Base-by-base conservation (phyloP, 75 land plant species). In the Picea glauca region DNA sequence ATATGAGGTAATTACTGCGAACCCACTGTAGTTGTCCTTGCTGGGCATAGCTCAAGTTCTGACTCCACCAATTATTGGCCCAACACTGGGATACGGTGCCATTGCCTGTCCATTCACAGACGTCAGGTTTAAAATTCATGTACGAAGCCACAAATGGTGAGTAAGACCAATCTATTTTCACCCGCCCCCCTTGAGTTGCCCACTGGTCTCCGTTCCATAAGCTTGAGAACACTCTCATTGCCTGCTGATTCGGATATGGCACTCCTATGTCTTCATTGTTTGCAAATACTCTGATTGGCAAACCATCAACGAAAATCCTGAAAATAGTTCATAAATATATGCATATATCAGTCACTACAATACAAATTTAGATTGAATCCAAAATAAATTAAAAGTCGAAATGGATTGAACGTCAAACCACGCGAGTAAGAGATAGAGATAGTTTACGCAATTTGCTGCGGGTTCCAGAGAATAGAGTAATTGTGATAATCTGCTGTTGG, bases 401-500 rank as follows among this genome's bases (percentile, higher is more conserved):
- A 46, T 46, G 54, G 7, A 46, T 46, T 46, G 1, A 46, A 46
- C 54, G 9, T 43, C 38, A 35, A 35, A 35, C 38, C 38, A 35
- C 1, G 38, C 5, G 46, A 43, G 46, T 0, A 43, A 43, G 5
- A 4, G 46, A 46, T 5, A 46, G 50, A 46, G 56, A 50, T 9
- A 50, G 12, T 50, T 68, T 68, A 68, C 72, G 40, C 11, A 68
- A 68, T 68, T 38, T 68, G 72, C 20, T 68, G 76, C 1, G 62
- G 84, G 78, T 87, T 89, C 89, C 89, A 89, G 59, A 84, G 82
- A 66, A 89, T 54, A n/a, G 82, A 77, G 68, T 89, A 89, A 4
- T 80, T 84, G 78, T 89, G 91, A 64, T 82, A 89, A 20, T 79
- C 86, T 8, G 57, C 60, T 7, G 84, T 82, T 21, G 87, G 86